phyloP scores from a whole-genome alignment of 768 basidiomycete species.

The Termitomyces sp. region DNA sequence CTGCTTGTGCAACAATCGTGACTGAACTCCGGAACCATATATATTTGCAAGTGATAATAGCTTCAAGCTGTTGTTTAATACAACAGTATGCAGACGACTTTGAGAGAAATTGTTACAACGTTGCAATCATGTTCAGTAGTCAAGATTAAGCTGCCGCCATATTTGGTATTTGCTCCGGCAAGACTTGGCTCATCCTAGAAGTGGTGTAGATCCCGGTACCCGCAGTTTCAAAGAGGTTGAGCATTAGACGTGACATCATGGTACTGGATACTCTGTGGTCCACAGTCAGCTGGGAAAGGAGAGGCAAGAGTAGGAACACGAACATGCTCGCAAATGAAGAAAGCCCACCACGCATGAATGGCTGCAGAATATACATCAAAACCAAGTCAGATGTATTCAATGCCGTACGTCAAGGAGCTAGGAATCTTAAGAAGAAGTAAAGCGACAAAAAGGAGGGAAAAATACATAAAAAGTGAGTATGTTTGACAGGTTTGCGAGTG shows the following conservation, averaged over 20 bases:
- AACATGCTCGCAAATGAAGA: background rate
- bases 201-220: background rate
- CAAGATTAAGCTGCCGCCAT: too few species aligned
- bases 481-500: background rate
- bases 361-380: background rate
- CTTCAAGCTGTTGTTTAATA: too few species aligned
- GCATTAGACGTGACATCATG: background rate
- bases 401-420: background rate
- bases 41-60: too few species aligned
- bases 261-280: background rate
- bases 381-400: background rate
- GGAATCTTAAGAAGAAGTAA: background rate
- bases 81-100: too few species aligned
- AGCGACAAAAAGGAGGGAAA: too few species aligned
- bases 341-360: background rate
- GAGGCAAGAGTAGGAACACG: background rate
- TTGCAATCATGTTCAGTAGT: too few species aligned
- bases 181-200: background rate
- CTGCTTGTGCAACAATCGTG: too few species aligned
- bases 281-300: background rate
- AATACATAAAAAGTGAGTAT: background rate
- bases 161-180: background rate
- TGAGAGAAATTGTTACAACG: too few species aligned
- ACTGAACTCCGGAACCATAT: too few species aligned
- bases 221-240: background rate